Evolutionary conservation across 225 moss, liverwort and hornwort genomes (phyloP).

Genomic region (Marchantia polymorpha): DNA sequence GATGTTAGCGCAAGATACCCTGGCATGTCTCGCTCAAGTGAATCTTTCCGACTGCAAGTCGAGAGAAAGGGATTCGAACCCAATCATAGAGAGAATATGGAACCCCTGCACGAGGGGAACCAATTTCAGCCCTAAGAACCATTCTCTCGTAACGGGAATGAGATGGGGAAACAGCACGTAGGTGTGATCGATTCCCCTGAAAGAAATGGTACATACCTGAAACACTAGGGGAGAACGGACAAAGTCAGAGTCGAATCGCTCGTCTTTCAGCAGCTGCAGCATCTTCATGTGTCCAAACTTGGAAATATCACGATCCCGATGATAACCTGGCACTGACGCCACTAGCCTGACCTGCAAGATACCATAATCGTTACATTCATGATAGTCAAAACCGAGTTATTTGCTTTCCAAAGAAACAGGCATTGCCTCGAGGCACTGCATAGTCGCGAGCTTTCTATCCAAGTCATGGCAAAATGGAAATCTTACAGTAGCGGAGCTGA

Average conservation of each 20-base stretch:
- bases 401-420: too few species aligned
- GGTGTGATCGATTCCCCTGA: too few species aligned
- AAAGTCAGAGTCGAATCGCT: slow-evolving; percentile 69
- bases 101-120: neutral
- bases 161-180: neutral
- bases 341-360: slow-evolving; percentile 70
- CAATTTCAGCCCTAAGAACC: neutral
- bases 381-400: too few species aligned
- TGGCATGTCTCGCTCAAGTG: too few species aligned
- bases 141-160: neutral
- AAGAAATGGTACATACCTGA: slow-evolving; percentile 45
- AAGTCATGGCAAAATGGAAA: too few species aligned
- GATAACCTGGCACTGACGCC: slow-evolving; percentile 94
- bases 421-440: too few species aligned
- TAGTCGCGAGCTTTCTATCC: too few species aligned
- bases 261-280: slow-evolving; percentile 65
- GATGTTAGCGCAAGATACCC: too few species aligned
- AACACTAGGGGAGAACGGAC: slow-evolving; percentile 59
- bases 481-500: slow-evolving; percentile 64
- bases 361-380: too few species aligned
- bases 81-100: neutral
- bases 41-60: neutral
- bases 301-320: slow-evolving; percentile 57
- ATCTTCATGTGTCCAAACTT: slow-evolving; percentile 99
- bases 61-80: slow-evolving; percentile 14